A percentile compares a stretch with the other conserved stretches of the same genome.
Conservation (phyloP, 306 rosid genomes). For the Amphicarpaea edgeworthii region DNA sequence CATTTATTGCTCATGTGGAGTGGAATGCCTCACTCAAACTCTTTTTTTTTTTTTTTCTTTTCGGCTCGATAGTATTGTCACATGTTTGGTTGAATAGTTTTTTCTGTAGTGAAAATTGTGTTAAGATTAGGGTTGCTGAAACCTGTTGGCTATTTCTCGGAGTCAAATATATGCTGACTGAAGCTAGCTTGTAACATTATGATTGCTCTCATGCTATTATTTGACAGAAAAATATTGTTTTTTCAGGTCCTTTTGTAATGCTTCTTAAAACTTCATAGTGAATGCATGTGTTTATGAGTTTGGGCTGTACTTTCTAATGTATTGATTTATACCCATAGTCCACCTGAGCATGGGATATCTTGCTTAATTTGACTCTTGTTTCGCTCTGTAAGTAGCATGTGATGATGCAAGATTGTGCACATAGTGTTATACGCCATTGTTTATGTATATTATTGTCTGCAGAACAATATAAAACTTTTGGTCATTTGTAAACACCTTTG, state of each 20-base stretch:
- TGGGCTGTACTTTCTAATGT: neutral
- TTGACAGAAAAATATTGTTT: neutral
- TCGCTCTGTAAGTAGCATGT: constrained; percentile 9
- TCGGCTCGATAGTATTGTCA: neutral
- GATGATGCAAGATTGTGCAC: constrained; percentile 18
- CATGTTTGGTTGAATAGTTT: neutral
- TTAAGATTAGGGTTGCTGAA: constrained; percentile 31
- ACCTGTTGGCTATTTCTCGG: constrained; percentile 4
- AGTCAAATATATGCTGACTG: neutral
- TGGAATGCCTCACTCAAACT: constrained; percentile 19
- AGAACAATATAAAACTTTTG: neutral
- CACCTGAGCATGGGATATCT: constrained; percentile 1
- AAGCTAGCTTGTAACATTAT: neutral
- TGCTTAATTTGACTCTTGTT: constrained; percentile 18
- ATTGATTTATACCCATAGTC: neutral
- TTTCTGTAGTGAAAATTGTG: neutral
- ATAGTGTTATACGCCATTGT: neutral
- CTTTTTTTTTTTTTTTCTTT: neutral
- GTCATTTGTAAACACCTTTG: neutral
- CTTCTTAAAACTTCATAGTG: neutral
- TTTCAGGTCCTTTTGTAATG: neutral
- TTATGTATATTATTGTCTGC: neutral
- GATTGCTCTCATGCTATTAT: constrained; percentile 7
- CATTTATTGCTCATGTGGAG: neutral
- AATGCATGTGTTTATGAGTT: constrained; percentile 2